Base-by-base conservation (phyloP, 2,329 filamentous ascomycete species). In the Zelopaecilomyces penicillatus region DNA sequence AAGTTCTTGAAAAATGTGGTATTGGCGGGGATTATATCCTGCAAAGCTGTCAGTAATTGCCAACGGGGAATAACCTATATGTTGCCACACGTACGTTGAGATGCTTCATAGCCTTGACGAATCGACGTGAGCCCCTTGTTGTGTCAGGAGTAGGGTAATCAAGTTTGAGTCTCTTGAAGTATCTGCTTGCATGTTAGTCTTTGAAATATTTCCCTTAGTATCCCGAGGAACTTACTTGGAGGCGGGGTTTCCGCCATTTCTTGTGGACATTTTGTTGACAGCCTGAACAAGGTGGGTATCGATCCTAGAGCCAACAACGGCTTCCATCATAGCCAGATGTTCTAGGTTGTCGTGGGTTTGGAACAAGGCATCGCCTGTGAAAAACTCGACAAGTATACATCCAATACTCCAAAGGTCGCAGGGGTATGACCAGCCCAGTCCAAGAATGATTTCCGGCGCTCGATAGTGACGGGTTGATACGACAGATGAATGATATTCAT, bases 401-500 rank as follows among this genome's bases (percentile, higher is more conserved):
- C 82, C 82, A 30, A 85, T 85, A 58, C 82, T 85, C 82, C 82
- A 85, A 30, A 85, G 83, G 55, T 85, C 82, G 50, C 82, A 85
- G 2, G 81, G 81, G 51, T 76, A 85, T 4, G 80, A 84, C 82
- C 82, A 85, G 19, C 82, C 82, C 1, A 85, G 68, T 1, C 81
- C 80, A 19, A 85, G 70, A 39, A 85, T 85, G 49, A 85, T 85
- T 54, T 85, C 82, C 0, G 82, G 82, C 0, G 82, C 82, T 37
- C 82, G 73, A 54, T 85, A 85, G 55, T 85, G 82, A 4, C 82
- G 71, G 4, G 82, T 85, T 2, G 79, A 83, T 28, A 85, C 82
- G 4, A 85, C 81, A 0, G 80, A 83, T 0, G 81, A 84, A 54
- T 85, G 82, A 51, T 85, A 85, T 55, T 85, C 82, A 49, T 85